These are phyloP conservation scores for Trichoderma pleuroti DNA, from an alignment of 2,329 filamentous ascomycete genomes.

Conservation along the genomic window DNA sequence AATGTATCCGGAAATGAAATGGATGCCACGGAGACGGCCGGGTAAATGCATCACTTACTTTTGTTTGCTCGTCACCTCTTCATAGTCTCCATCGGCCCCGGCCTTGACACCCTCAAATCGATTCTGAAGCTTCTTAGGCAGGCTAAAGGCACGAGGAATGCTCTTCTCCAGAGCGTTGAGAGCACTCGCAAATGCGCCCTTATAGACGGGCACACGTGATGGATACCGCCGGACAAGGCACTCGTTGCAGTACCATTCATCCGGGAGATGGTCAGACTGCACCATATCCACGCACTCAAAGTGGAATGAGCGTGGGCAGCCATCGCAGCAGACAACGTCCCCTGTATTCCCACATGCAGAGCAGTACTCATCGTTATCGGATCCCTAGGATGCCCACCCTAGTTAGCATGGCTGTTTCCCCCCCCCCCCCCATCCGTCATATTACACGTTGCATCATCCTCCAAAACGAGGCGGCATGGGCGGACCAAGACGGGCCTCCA, in stretches of 20 bases:
- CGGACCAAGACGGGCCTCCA: conserved; percentile 15
- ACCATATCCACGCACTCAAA: conserved; percentile 84
- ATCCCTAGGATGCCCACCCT: conserved; percentile 27
- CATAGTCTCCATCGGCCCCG: conserved; percentile 74
- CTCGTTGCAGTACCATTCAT: conserved; percentile 82
- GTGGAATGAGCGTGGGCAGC: conserved; percentile 86
- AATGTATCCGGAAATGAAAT: not conserved
- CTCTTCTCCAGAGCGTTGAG: conserved; percentile 62
- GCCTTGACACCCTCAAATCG: conserved; percentile 78
- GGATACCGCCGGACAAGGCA: conserved; percentile 55
- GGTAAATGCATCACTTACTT: conserved; percentile 51
- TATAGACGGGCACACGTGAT: conserved; percentile 44
- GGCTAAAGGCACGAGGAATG: conserved; percentile 68
- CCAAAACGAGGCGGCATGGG: conserved; percentile 20
- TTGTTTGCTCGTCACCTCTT: conserved; percentile 62
- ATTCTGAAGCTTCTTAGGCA: conserved; percentile 68
- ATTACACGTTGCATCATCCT: conserved; percentile 21
- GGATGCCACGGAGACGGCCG: not conserved
- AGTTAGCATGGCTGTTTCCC: conserved; percentile 33
- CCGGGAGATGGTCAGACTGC: conserved; percentile 61
- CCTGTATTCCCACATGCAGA: conserved; percentile 80
- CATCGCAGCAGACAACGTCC: conserved; percentile 88
- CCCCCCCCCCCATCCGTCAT: conserved; percentile 13
- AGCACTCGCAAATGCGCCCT: conserved; percentile 59
- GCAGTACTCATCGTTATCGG: conserved; percentile 87